These are phyloP conservation scores for Nakazawaea ambrosiae DNA, from an alignment of 805 yeast species.

Conservation along the genomic window DNA sequence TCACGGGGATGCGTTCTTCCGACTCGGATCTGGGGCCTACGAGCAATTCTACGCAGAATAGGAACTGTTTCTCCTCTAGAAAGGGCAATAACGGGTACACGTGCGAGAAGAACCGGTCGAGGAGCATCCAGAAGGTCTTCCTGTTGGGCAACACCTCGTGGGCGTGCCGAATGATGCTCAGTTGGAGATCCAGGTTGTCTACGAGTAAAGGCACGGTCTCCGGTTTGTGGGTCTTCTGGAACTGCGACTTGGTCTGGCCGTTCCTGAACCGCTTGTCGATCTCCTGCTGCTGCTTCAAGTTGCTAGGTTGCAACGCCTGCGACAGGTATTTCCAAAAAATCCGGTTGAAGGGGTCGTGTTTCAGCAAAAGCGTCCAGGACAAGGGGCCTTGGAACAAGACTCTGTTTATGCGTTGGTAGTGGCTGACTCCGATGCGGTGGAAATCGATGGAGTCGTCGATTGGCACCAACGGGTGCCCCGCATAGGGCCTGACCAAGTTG, in stretches of 20 bases:
- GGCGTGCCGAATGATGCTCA: conserved; percentile 22
- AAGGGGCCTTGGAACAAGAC: conserved; percentile 25
- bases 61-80: conserved; percentile 30
- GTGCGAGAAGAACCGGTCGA: conserved; percentile 34
- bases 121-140: conserved; percentile 36
- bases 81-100: conserved; percentile 43
- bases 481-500: not conserved
- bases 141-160: conserved; percentile 32
- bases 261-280: not conserved
- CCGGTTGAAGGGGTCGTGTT: conserved; percentile 23
- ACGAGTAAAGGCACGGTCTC: not conserved
- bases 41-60: conserved; percentile 25
- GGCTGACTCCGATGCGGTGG: not conserved
- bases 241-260: not conserved
- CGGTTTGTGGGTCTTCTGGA: not conserved
- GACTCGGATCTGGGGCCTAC: conserved; percentile 26
- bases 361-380: conserved; percentile 20
- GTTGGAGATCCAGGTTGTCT: conserved; percentile 19
- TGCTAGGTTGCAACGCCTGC: conserved; percentile 1
- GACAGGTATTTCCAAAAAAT: conserved; percentile 10
- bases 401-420: not conserved
- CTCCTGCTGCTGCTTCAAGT: not conserved
- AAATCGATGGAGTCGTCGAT: not conserved
- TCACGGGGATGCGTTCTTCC: conserved; percentile 19
- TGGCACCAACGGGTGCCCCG: not conserved